A percentile compares a stretch with the other conserved stretches of the same genome.
These are phyloP conservation scores for Candida xiaguanensis DNA, from an alignment of 805 yeast genomes.

Conservation along the genomic window DNA sequence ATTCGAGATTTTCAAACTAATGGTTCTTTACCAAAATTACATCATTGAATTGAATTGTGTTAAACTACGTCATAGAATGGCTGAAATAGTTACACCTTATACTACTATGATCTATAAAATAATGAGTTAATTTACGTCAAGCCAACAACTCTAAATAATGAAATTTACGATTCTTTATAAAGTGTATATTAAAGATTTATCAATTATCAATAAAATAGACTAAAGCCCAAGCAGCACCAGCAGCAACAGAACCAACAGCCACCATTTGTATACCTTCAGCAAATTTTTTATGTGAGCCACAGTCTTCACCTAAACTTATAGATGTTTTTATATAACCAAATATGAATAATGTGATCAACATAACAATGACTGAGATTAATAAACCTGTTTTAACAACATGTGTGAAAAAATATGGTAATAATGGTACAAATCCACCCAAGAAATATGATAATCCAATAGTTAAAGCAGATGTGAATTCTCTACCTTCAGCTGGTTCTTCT, in stretches of 20 bases:
- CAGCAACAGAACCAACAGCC: conserved; percentile 94
- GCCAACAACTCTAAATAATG: no score
- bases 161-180: neutral
- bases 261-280: conserved; percentile 90
- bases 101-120: no score
- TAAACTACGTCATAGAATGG: no score
- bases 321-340: conserved; percentile 86
- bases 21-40: no score
- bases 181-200: neutral
- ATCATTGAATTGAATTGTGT: no score
- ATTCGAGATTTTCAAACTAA: no score
- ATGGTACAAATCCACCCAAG: conserved; percentile 88
- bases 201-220: conserved; percentile 67
- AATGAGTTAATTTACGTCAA: no score
- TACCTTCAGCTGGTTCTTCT: conserved; percentile 91
- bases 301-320: conserved; percentile 77
- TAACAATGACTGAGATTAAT: conserved; percentile 67
- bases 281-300: conserved; percentile 55
- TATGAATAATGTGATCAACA: conserved; percentile 79
- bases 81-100: no score
- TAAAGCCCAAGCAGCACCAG: conserved; percentile 93
- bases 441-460: conserved; percentile 90
- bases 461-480: conserved; percentile 82
- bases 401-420: conserved; percentile 87
- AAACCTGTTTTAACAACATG: conserved; percentile 73